These are phyloP conservation scores for Cryphonectria radicalis DNA, from an alignment of 2,329 filamentous ascomycete species.

Conservation along the genomic window DNA sequence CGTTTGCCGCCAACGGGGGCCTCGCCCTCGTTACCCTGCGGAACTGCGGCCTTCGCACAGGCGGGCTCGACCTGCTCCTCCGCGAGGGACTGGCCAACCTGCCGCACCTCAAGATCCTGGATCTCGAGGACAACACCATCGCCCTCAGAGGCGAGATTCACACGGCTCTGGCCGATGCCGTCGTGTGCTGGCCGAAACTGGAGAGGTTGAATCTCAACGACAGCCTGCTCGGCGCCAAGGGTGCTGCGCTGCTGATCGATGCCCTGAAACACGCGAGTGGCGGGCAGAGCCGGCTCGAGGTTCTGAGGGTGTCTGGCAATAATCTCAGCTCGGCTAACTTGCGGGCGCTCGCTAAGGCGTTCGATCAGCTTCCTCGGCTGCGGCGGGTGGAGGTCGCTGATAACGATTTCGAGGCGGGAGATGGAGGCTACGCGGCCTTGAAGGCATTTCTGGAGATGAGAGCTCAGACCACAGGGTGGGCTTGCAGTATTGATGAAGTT, in stretches of 20 bases:
- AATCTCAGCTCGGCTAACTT: background rate
- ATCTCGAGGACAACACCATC: background rate
- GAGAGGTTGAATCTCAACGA: background rate
- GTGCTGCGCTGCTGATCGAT: background rate
- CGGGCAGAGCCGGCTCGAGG: background rate
- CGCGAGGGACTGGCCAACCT: background rate
- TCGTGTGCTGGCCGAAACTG: background rate
- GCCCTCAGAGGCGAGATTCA: background rate
- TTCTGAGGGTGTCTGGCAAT: background rate
- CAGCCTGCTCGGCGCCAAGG: background rate
- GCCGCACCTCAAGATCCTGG: background rate
- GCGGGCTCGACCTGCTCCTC: background rate
- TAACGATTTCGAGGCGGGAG: conserved; percentile 4
- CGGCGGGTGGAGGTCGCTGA: background rate
- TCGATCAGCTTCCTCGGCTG: background rate
- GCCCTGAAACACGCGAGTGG: background rate
- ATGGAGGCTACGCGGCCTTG: background rate
- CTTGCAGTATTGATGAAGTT: background rate
- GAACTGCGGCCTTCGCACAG: background rate
- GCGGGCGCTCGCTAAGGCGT: background rate
- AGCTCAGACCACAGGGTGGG: background rate
- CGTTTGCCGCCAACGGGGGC: background rate
- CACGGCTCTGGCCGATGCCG: background rate
- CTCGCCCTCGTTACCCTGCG: background rate
- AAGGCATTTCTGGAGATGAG: background rate